These are phyloP conservation scores for Jamesozyma gamospora DNA, from an alignment of 805 yeast genomes.

Conservation along the genomic window DNA sequence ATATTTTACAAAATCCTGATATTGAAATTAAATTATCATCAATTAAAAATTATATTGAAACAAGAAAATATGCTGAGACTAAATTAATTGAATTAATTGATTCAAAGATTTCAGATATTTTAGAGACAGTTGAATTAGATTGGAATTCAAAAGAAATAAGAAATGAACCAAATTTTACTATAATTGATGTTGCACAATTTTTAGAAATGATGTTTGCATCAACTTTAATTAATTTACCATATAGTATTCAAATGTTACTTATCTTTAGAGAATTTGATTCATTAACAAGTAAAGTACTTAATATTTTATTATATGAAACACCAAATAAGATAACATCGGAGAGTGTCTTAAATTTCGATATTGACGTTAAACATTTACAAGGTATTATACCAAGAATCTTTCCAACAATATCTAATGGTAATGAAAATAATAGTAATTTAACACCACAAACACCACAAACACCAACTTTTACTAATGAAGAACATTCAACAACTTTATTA, in stretches of 20 bases:
- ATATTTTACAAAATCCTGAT: conserved; percentile 30
- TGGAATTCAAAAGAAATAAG: conserved; percentile 53
- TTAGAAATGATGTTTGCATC: conserved; percentile 78
- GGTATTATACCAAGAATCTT: conserved; percentile 30
- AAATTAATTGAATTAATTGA: conserved; percentile 78
- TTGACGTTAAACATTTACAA: conserved; percentile 74
- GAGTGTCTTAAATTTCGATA: conserved; percentile 63
- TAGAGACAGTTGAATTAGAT: conserved; percentile 78
- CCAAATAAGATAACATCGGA: conserved; percentile 44
- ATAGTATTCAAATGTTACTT: conserved; percentile 65
- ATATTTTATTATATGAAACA: conserved; percentile 44
- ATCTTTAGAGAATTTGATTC: conserved; percentile 81
- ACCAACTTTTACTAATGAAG: conserved; percentile 10
- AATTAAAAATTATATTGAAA: conserved; percentile 42
- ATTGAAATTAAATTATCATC: conserved; percentile 41
- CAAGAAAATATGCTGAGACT: conserved; percentile 65
- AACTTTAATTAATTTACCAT: conserved; percentile 73
- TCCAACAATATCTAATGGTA: conserved; percentile 17
- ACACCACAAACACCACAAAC: conserved; percentile 18
- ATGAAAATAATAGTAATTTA: neutral
- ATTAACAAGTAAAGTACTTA: conserved; percentile 60
- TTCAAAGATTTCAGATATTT: conserved; percentile 62
- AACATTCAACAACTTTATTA: conserved; percentile 15
- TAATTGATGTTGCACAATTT: conserved; percentile 77
- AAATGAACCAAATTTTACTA: conserved; percentile 58